Base-by-base conservation (phyloP, 2,329 filamentous ascomycete species). In the Fusarium kyushuense region DNA sequence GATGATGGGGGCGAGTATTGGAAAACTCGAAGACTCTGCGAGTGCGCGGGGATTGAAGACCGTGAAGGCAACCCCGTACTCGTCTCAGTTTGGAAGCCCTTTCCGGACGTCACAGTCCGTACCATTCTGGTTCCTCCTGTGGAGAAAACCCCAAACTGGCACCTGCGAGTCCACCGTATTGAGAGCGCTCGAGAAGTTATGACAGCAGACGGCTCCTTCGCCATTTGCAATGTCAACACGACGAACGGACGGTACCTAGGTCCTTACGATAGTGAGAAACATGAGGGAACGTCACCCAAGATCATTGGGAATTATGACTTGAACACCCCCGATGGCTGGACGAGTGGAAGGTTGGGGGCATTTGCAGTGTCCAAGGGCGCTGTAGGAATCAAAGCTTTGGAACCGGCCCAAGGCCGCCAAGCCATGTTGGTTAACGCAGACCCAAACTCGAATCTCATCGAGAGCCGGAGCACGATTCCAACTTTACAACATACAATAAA, bases 1-100 rank as follows among this genome's bases (percentile, higher is more conserved):
- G 91, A 93, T 70, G 92, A 94, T 76, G 89, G 86, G 21, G 92
- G 91, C 35, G 91, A 94, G 77, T 87, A 89, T 67, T 95, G 92
- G 92, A 92, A 93, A 77, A 88, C 91, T 58, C 84, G 92, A n/a
- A 82, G 91, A 33, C 81, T 89, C 25, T 90, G 87, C n/a, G 82
- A 89, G 45, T 87, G 91, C 69, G 86, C 89, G 0, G 82, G 81
- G 1, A 85, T 94, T 56, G 86, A 91, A 71, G 79, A 83, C 16
- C 82, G 85, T 17, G 84, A 84, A 19, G 82, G 78, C 21, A 78
- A 69, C 19, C 87, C 90, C 0, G 86, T 92, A 2, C 81, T 94
- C 13, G 86, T 90, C 9, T 92, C 90, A 0, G 81, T 83, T 29
- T 94, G 92, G 91, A 86, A 84, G 65, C 91, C 91, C 0, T 93